Evolutionary conservation across 148 eudicot species (phyloP).

Genomic region (Hydrangea macrophylla): DNA sequence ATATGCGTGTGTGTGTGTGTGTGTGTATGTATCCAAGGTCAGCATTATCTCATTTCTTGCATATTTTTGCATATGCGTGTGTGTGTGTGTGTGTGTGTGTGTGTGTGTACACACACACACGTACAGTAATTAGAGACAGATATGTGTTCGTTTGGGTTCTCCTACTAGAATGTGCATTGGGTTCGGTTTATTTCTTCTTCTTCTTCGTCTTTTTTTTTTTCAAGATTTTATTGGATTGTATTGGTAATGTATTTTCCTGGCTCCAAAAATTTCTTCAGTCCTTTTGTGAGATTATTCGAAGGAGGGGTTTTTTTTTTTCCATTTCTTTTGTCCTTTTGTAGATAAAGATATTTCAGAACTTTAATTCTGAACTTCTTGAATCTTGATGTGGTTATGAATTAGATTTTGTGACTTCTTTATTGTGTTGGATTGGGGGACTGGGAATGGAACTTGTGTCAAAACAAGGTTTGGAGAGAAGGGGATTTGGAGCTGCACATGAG

Average conservation of each 20-base stretch:
- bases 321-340: background rate
- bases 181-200: slow-evolving; percentile 1
- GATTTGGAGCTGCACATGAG: background rate
- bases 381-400: background rate
- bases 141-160: background rate
- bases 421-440: background rate
- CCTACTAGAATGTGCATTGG: background rate
- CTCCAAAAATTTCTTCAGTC: background rate
- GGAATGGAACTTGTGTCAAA: background rate
- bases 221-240: background rate
- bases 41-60: background rate
- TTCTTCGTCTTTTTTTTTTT: too few relatives aligned
- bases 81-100: background rate
- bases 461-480: background rate
- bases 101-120: too few relatives aligned
- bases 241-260: background rate
- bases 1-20: background rate
- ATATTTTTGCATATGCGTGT: background rate
- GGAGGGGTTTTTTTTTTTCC: background rate
- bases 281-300: too few relatives aligned
- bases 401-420: background rate
- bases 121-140: too few relatives aligned
- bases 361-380: background rate
- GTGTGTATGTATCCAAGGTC: slow-evolving; percentile 39
- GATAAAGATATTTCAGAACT: slow-evolving; percentile 3